phyloP scores from a whole-genome alignment of 2,329 filamentous ascomycete species.

The Colletotrichum spaethianum region DNA sequence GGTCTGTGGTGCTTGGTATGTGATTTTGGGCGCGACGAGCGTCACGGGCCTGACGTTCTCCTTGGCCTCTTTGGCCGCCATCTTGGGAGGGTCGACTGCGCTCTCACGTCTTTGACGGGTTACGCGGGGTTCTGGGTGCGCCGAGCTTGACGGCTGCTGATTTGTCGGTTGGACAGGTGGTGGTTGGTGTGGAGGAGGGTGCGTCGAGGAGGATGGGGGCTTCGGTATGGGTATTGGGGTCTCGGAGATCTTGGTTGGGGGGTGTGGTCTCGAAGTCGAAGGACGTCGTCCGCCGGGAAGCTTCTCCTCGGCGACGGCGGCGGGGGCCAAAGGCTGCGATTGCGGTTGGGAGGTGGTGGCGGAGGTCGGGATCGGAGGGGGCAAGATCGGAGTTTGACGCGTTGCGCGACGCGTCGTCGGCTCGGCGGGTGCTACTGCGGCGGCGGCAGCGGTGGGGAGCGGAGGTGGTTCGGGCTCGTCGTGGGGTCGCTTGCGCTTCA shows the following conservation, averaged over 20 bases:
- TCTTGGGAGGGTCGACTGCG: slow-evolving; percentile 24
- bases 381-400: slow-evolving; percentile 56
- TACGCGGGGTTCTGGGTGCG: slow-evolving; percentile 6
- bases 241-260: slow-evolving; percentile 17
- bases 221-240: slow-evolving; percentile 33
- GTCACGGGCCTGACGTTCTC: slow-evolving; percentile 51
- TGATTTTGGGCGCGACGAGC: slow-evolving; percentile 57
- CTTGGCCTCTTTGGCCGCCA: slow-evolving; percentile 41
- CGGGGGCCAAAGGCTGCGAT: slow-evolving; percentile 38
- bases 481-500: slow-evolving; percentile 54
- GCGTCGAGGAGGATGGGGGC: slow-evolving; percentile 11
- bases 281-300: slow-evolving; percentile 43
- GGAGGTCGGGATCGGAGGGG: slow-evolving; percentile 49
- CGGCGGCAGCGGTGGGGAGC: slow-evolving; percentile 38
- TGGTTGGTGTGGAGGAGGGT: background rate
- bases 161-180: slow-evolving; percentile 1
- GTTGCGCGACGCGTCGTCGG: slow-evolving; percentile 55
- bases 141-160: background rate
- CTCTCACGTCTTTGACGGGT: slow-evolving; percentile 31
- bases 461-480: slow-evolving; percentile 44
- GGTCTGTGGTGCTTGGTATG: slow-evolving; percentile 56
- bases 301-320: slow-evolving; percentile 43
- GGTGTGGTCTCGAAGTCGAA: slow-evolving; percentile 20
- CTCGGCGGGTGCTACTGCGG: slow-evolving; percentile 43
- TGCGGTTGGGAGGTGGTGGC: slow-evolving; percentile 39